Conservation (phyloP, 176 grass and related monocot species). For the Oryza meyeriana region DNA sequence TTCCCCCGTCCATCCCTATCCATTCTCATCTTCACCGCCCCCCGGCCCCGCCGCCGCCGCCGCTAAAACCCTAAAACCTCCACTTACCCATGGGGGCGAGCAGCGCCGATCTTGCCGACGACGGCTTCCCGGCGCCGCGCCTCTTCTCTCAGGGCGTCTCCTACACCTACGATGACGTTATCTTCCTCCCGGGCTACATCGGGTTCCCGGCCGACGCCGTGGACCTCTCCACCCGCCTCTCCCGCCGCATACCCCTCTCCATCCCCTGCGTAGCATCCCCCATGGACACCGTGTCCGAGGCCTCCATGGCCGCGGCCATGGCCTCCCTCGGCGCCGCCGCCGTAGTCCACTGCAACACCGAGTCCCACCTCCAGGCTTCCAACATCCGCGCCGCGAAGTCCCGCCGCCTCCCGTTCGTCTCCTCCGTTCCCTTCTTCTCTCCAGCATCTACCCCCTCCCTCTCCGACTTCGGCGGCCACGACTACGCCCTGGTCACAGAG, state of each 20-base stretch:
- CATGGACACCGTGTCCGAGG: slow-evolving; percentile 95
- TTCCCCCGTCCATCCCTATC: not conserved
- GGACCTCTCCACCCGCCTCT: slow-evolving; percentile 78
- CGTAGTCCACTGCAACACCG: slow-evolving; percentile 69
- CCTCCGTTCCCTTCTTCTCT: slow-evolving; percentile 59
- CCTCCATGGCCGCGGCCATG: slow-evolving; percentile 80
- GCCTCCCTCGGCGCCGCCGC: slow-evolving; percentile 75
- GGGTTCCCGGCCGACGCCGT: slow-evolving; percentile 78
- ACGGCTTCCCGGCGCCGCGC: slow-evolving; percentile 49
- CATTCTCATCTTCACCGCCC: not conserved
- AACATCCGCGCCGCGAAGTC: slow-evolving; percentile 77
- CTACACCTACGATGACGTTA: slow-evolving; percentile 88
- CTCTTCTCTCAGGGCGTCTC: slow-evolving; percentile 80
- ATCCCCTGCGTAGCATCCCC: slow-evolving; percentile 88
- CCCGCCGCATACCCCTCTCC: slow-evolving; percentile 64
- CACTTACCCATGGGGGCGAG: slow-evolving; percentile 20
- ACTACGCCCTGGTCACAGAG: slow-evolving; percentile 77
- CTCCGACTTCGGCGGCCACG: slow-evolving; percentile 44
- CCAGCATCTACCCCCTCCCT: slow-evolving; percentile 20
- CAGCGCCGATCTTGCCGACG: slow-evolving; percentile 20
- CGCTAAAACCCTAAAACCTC: slow-evolving; percentile 21
- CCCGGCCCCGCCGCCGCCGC: not conserved
- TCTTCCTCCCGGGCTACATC: slow-evolving; percentile 72
- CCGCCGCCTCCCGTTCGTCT: slow-evolving; percentile 65
- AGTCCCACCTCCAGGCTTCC: slow-evolving; percentile 53